A percentile compares a stretch with the other conserved stretches of the same genome.
These are phyloP conservation scores for Metarhizium sp. DNA, from an alignment of 2,329 filamentous ascomycete species.

Conservation along the genomic window DNA sequence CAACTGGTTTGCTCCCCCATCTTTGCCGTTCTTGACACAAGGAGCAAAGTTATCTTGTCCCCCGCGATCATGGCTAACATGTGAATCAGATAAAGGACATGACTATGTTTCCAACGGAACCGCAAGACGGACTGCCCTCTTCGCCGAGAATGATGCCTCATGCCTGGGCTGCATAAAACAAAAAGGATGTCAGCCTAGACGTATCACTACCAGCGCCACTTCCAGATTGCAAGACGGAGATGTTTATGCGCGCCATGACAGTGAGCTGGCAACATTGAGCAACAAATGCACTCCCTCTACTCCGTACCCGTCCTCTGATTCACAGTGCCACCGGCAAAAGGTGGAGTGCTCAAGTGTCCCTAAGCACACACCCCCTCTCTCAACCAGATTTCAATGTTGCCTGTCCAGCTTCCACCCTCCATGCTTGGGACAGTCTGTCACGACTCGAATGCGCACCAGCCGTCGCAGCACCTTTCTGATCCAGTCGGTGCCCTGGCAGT, in stretches of 20 bases:
- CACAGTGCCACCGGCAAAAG: background rate
- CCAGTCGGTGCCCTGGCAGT: background rate
- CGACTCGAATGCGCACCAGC: background rate
- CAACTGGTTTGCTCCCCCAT: background rate
- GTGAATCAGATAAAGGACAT: background rate
- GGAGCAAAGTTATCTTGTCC: background rate
- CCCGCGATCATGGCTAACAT: background rate
- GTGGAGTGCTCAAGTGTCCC: background rate
- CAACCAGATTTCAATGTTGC: background rate
- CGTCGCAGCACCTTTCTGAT: background rate
- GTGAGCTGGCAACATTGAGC: background rate
- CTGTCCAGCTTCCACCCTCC: background rate
- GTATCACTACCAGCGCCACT: background rate
- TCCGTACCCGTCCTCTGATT: background rate
- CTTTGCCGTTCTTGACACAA: too few species aligned
- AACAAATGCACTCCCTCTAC: background rate
- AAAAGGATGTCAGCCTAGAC: too few species aligned
- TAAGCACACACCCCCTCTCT: background rate
- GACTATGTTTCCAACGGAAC: background rate
- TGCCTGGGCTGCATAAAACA: too few species aligned
- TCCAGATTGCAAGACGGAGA: background rate
- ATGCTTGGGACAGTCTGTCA: background rate
- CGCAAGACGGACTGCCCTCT: too few species aligned
- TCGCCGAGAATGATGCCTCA: too few species aligned
- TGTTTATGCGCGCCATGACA: background rate